Evolutionary conservation across 2,329 filamentous ascomycete species (phyloP).

Genomic region (Celoporthe dispersa): DNA sequence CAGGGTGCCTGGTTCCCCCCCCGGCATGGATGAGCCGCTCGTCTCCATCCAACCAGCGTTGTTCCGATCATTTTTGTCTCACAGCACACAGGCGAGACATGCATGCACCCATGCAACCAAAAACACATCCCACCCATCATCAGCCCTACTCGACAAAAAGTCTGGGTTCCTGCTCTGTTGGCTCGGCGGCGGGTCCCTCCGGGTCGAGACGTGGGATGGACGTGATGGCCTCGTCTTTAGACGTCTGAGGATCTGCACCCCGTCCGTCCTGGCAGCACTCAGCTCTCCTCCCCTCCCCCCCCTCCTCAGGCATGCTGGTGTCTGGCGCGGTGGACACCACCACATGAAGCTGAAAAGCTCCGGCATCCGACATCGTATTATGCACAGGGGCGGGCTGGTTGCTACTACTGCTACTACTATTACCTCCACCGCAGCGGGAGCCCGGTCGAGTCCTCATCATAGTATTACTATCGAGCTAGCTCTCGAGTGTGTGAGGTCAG

Average conservation of each 20-base stretch:
- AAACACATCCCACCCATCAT: background rate
- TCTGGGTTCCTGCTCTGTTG: background rate
- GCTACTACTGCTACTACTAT: background rate
- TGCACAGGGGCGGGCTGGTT: background rate
- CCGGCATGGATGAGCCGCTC: background rate
- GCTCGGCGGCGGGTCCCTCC: background rate
- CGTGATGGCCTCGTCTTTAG: background rate
- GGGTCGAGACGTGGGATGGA: background rate
- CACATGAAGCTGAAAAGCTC: background rate
- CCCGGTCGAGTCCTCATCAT: conserved; percentile 12
- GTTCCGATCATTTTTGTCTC: background rate
- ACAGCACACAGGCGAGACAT: background rate
- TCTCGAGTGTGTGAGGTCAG: background rate
- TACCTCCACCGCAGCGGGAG: background rate
- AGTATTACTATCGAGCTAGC: background rate
- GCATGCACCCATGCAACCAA: background rate
- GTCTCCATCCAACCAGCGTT: background rate
- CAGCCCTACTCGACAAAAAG: background rate
- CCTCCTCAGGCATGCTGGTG: background rate
- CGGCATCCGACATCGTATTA: background rate
- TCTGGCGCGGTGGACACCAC: background rate
- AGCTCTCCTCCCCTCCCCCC: background rate
- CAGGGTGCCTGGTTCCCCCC: background rate
- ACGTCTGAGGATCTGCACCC: conserved; percentile 4
- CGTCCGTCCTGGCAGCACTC: background rate